Evolutionary conservation across 768 basidiomycete genomes (phyloP), one percentile per base, ranked within the genome.

Genomic region (Leucocoprinus leucothites): DNA sequence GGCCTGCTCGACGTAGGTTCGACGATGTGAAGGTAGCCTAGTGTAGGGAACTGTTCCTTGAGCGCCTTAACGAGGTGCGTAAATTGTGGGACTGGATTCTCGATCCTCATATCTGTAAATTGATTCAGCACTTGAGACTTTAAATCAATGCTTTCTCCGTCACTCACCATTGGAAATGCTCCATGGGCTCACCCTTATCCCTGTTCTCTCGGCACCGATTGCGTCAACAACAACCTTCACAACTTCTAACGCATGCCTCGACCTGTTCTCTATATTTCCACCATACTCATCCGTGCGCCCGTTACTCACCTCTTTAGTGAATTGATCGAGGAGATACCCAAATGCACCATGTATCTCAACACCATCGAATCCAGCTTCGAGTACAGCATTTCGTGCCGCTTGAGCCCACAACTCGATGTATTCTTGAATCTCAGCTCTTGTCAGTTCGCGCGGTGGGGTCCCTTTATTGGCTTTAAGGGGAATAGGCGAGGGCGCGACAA

Each of bases 361-460:
- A 42, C 85, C 86, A 57, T 87, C 85, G 57, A 89, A 89, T 0
- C 84, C 87, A 24, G 87, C 86, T 21, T 62, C 61, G 44, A 85
- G 71, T 7, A 82, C 82, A 52, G 57, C 57, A n/a, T 58, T 80
- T 24, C 69, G 68, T 1, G 86, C 83, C 2, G 81, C 83, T n/a
- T 72, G 67, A 8, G 71, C 78, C 59, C 78, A 86, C 9, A 77
- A 65, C 16, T 66, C 25, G n/a, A 78, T 63, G 51, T 79, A 78
- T 50, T 82, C 76, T 40, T 69, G 62, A 50, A 85, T 77, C 38
- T 82, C 83, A 1, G 63, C 65, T 1, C 62, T 67, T 0, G 77
- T 78, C 28, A 84, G 64, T 1, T 75, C 71, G 1, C 71, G 67
- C 1, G 78, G 79, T 5, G 59, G 44, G 14, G 45, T 38, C 3